Conservation (phyloP, 1,284 basidiomycete species). For the Waitea zeae region DNA sequence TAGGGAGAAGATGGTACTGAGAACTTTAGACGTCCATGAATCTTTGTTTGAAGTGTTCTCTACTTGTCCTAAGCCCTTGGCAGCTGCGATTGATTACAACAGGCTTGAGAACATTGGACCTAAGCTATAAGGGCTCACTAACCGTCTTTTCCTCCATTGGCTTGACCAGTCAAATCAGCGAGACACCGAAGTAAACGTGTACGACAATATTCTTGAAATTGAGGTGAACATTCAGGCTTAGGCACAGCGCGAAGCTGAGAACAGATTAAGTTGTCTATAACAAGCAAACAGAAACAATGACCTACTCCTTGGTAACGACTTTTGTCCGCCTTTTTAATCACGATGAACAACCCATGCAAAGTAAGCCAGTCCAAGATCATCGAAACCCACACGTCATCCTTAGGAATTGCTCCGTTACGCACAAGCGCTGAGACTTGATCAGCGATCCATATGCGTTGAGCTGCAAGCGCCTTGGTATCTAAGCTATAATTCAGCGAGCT, state of each 20-base stretch:
- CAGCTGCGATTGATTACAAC: too few relatives aligned
- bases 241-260: constrained; percentile 43
- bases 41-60: constrained; percentile 55
- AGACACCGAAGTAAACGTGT: constrained; percentile 59
- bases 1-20: constrained; percentile 40
- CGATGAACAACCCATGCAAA: constrained; percentile 70
- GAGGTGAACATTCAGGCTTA: constrained; percentile 58
- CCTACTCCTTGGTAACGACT: constrained; percentile 19
- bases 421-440: constrained; percentile 76
- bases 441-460: constrained; percentile 63
- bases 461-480: constrained; percentile 28
- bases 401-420: constrained; percentile 69
- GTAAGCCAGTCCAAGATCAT: constrained; percentile 69
- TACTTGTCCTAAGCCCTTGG: too few relatives aligned
- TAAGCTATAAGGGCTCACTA: constrained; percentile 47
- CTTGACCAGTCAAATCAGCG: constrained; percentile 41
- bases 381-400: constrained; percentile 63
- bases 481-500: constrained; percentile 18
- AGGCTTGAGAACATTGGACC: too few relatives aligned
- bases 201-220: constrained; percentile 47
- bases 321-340: constrained; percentile 61
- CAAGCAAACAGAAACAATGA: constrained; percentile 8
- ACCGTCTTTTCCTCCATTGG: constrained; percentile 25
- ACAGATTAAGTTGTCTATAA: constrained; percentile 1
- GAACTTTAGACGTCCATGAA: constrained; percentile 65